Evolutionary conservation across 768 basidiomycete species (phyloP).

Genomic region (Tricholoma hemisulphureum): DNA sequence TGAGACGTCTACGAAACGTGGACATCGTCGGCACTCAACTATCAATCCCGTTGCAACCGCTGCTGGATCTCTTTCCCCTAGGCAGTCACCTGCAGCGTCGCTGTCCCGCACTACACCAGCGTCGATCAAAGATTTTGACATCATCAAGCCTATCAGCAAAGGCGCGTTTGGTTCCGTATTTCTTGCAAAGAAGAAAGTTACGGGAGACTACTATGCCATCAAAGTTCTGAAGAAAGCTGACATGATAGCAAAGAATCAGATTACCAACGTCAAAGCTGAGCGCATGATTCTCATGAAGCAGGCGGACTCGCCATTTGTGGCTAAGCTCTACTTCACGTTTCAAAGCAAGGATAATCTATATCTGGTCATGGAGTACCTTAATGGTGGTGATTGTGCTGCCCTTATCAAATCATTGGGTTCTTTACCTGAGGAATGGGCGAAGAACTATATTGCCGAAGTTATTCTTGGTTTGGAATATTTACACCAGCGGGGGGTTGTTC

Average conservation of each 20-base stretch:
- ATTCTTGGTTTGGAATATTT: constrained; percentile 93
- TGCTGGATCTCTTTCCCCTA: constrained; percentile 77
- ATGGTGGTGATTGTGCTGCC: constrained; percentile 96
- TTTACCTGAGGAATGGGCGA: constrained; percentile 95
- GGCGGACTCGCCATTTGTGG: constrained; percentile 96
- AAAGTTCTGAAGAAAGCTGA: constrained; percentile 99
- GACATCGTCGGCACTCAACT: constrained; percentile 72
- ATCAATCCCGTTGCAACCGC: constrained; percentile 63
- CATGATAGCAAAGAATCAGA: constrained; percentile 99
- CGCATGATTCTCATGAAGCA: constrained; percentile 99
- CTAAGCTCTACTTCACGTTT: constrained; percentile 97
- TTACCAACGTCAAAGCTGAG: constrained; percentile 99
- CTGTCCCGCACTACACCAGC: constrained; percentile 77
- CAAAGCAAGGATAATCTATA: constrained; percentile 99
- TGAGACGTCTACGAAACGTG: constrained; percentile 51
- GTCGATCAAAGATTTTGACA: constrained; percentile 98
- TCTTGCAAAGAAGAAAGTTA: constrained; percentile 95
- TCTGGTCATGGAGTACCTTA: constrained; percentile 99
- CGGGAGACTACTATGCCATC: constrained; percentile 98
- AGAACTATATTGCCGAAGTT: constrained; percentile 95
- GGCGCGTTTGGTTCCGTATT: constrained; percentile 99
- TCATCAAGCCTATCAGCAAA: constrained; percentile 99
- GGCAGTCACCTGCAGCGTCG: constrained; percentile 76
- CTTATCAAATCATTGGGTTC: constrained; percentile 94
- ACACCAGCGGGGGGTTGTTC: constrained; percentile 93